Evolutionary conservation across 176 grass and related monocot genomes (phyloP), one percentile per base, ranked within the genome.

Genomic region (Eleusine indica): DNA sequence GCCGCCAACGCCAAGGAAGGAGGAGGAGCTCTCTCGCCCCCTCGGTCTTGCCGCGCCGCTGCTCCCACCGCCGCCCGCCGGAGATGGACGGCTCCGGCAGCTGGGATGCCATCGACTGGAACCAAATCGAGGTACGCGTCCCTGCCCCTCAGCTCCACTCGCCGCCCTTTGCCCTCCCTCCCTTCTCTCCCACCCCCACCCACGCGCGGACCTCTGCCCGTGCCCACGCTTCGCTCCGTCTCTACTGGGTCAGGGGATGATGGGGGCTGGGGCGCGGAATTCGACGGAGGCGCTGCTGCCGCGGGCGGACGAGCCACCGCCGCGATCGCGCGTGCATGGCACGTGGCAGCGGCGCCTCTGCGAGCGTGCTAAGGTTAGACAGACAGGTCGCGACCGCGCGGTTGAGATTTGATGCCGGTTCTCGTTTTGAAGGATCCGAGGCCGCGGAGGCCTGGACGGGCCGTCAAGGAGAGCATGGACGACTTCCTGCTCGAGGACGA

Each of bases 101-200:
- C 72, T 88, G 86, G 89, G 89, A 91, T 73, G 39, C 86, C 72
- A 80, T 91, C 67, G 86, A 85, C 47, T 91, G 89, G 89, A 88
- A 87, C 89, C 82, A 82, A 80, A 88, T 91, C 82, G 86, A 88
- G 81, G 89, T 88, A 69, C 62, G 53, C 25, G 0, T 58, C 39
- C 14, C 17, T 4, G 11, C 21, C n/a, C 11, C 13, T 19, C 56
- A 11, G 18, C 46, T 7, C 40, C 12, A 2, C 41, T 25, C n/a
- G 2, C 13, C 61, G 3, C 29, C 70, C 17, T 65, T 6, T 12
- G 3, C 38, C 13, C 19, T 25, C 29, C 16, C 63, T 2, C 38
- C 39, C 64, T 38, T 18, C 13, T 12, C 5, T 46, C n/a, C 28
- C 61, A 3, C n/a, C 43, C 43, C 43, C 43, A 16, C 49, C 49